phyloP scores from a whole-genome alignment of 805 yeast species.

The Hanseniaspora lachancei region DNA sequence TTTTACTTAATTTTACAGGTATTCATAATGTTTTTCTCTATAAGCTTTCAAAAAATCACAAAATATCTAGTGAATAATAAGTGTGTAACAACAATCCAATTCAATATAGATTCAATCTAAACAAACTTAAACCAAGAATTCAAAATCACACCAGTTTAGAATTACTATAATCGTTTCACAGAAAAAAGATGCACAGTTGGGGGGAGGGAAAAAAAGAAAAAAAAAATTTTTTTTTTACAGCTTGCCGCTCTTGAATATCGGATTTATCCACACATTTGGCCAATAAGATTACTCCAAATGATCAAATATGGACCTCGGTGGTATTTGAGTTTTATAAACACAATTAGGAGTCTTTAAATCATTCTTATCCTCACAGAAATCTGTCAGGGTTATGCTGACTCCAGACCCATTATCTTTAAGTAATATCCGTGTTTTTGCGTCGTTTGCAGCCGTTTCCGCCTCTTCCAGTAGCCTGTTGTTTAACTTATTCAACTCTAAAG shows the following conservation, averaged over 20 bases:
- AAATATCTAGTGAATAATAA: neutral
- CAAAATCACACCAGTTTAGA: too few species aligned
- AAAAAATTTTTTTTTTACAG: too few species aligned
- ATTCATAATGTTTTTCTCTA: neutral
- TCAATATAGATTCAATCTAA: too few species aligned
- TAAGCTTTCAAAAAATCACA: neutral
- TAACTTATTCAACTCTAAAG: neutral
- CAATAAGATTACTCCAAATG: conserved; percentile 15
- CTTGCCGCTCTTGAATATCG: neutral
- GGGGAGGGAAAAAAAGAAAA: too few species aligned
- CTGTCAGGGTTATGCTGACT: conserved; percentile 3
- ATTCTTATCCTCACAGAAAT: neutral
- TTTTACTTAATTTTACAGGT: conserved; percentile 2
- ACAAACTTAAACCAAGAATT: too few species aligned
- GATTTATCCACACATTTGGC: neutral
- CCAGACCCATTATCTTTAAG: neutral
- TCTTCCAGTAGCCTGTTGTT: neutral
- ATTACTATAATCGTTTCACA: too few species aligned
- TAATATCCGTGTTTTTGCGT: neutral
- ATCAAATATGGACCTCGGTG: conserved; percentile 31
- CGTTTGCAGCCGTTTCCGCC: neutral
- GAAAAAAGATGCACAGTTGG: too few species aligned
- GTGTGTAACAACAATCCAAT: too few species aligned
- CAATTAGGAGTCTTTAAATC: neutral
- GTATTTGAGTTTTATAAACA: conserved; percentile 16